Evolutionary conservation across 805 yeast species (phyloP), one percentile per base, ranked within the genome.

Genomic region (Wickerhamiella slavikovae): DNA sequence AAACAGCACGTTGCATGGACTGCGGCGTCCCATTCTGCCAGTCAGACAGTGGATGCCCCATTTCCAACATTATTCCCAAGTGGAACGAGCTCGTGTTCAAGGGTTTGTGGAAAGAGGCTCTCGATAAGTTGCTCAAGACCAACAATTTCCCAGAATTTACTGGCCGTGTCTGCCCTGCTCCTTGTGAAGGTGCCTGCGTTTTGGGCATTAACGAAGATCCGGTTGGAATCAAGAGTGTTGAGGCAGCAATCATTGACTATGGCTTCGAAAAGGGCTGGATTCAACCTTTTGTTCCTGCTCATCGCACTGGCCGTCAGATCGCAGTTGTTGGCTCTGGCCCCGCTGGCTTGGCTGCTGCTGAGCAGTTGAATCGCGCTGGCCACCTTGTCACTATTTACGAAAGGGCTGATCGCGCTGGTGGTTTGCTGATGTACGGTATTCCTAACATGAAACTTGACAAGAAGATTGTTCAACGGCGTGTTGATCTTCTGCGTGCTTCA

Each of bases 11-110:
- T 55, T 85, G 98, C 66, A 85, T 89, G 93, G 96, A 85, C 57
- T 85, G 98, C 64, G 98, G 98, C 62, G 91, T 89, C 44, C 98
- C 98, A 35, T 85, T 85, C 69, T 85, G 98, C 64, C 91, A 85
- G 48, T 75, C 93, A 28, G 96, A 85, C 54, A 77, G 93, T 25
- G 98, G 98, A 35, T 85, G 98, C 60, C 98, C 98, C 31, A 76
- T 85, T 41, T 82, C 95, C 31, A 85, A 85, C 57, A 72, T 85
- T 43, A 85, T 85, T 60, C 98, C 98, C 38, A 83, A 85, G 57
- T 89, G 94, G 85, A 89, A 85, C 54, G 96, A 83, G 52, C 66
- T 89, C 42, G 93, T 85, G 13, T 85, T 82, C 68, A 68, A 82
- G 54, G 85, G 80, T 54, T 71, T 85, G 49, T 85, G 96, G 96